Evolutionary conservation across 345 rosid species (phyloP), one percentile per base, ranked within the genome.

Genomic region (Acer campestre): DNA sequence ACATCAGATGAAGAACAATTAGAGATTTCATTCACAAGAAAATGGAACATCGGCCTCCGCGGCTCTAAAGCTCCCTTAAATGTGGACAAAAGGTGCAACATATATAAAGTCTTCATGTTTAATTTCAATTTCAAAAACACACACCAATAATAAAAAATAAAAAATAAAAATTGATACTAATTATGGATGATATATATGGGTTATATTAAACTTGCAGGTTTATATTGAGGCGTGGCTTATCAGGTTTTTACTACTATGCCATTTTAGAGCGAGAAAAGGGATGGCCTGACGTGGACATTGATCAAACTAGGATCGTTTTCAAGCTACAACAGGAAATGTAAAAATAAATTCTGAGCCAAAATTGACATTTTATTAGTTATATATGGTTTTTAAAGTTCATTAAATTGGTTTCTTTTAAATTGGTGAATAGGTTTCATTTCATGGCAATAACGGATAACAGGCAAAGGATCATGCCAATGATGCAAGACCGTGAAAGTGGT

Each of bases 261-360:
- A 84, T 96, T 42, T 69, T 96, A 71, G 95, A 96, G 79, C 88
- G 97, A 17, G 75, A 79, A 64, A 82, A 82, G 73, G 97, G 93
- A 56, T 96, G 92, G 93, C 99, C 97, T 3, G 92, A 89, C 49
- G 92, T 92, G 31, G 90, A 91, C 73, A 91, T 96, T 90, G 93
- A 89, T 81, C 99, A 96, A 80, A 89, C 88, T 23, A 89, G 99
- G 75, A 83, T 91, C 10, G 99, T 87, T 68, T 92, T 91, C 86
- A 96, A 88, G 87, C 98, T 92, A 66, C 84, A 84, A 56, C 67
- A 80, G 16, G 68, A 88, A 35, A 89, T 78, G 97, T 94, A 88
- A 80, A 23, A 18, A 23, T 10, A 16, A 53, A 53, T 16, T 53
- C 58, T 16, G 1, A 53, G n/a, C n/a, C n/a, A 5, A 53, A 53